These are phyloP conservation scores for Wickerhamiella bombiphila DNA, from an alignment of 805 yeast genomes.

Conservation along the genomic window DNA sequence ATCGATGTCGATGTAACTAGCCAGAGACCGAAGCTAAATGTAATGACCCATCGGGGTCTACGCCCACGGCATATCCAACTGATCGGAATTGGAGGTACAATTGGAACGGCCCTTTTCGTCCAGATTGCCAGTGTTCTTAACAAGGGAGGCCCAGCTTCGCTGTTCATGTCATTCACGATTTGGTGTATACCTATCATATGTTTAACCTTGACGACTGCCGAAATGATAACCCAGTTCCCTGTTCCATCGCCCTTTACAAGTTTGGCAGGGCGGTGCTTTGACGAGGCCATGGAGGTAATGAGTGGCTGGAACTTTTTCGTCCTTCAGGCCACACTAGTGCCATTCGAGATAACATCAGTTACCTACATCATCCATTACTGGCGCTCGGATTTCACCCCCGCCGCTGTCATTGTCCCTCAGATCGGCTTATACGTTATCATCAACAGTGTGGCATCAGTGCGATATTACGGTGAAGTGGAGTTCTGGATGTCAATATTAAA, in stretches of 20 bases:
- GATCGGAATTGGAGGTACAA: conserved; percentile 20
- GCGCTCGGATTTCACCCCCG: conserved; percentile 64
- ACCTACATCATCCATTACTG: conserved; percentile 68
- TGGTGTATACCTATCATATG: conserved; percentile 60
- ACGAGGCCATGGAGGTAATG: conserved; percentile 58
- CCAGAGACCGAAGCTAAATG: conserved; percentile 4
- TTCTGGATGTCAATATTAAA: conserved; percentile 67
- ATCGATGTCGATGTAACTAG: conserved; percentile 5
- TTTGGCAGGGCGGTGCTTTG: conserved; percentile 60
- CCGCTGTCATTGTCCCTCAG: conserved; percentile 51
- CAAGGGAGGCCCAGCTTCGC: conserved; percentile 55
- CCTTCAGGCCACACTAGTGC: conserved; percentile 61
- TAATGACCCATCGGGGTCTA: conserved; percentile 34
- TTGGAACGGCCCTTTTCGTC: conserved; percentile 18
- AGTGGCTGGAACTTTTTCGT: conserved; percentile 74
- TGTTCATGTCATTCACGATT: conserved; percentile 47
- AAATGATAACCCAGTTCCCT: conserved; percentile 64
- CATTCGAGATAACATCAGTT: conserved; percentile 71
- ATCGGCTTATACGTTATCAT: conserved; percentile 46
- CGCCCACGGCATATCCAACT: conserved; percentile 41
- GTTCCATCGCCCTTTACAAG: conserved; percentile 63
- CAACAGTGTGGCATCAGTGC: conserved; percentile 53
- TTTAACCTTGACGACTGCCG: conserved; percentile 61
- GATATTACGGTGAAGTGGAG: conserved; percentile 66
- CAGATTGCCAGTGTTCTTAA: conserved; percentile 32